Base-by-base conservation (phyloP, 2,329 filamentous ascomycete species). In the Fusarium bactridioides region DNA sequence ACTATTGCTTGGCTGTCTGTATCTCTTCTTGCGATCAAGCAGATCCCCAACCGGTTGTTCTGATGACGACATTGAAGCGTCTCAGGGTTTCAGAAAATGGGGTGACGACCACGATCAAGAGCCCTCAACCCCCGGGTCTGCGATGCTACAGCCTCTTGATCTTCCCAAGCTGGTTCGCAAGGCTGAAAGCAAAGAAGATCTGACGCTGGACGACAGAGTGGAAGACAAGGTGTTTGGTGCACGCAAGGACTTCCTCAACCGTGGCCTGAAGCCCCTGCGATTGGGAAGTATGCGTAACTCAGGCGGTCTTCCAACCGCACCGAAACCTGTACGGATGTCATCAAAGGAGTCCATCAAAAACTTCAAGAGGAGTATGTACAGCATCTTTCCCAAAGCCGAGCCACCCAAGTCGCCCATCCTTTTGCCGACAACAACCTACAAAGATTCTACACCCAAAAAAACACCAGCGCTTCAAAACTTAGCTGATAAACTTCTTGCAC, bases 11-110 rank as follows among this genome's bases (percentile, higher is more conserved):
- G 89, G 90, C 8, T 87, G 90, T 21, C 84, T 93, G 29, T 91
- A 93, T 74, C 82, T 93, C 13, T 91, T 92, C 74, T 84, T 93
- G 55, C 87, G 91, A 71, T 89, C 90, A 7, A 91, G 89, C 71
- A 88, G 86, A 19, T 84, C 87, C 18, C 87, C 87, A 31, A 88
- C 90, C 56, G 86, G 80, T 61, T 82, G 83, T 74, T 82, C 83
- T 54, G 82, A 84, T 80, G 64, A 65, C 27, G 57, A 66, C 25
- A 70, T 59, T 29, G 64, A 51, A 51, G 58, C 54, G 27, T 41
- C 45, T 33, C 66, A 54, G 37, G 47, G 48, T n/a, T 70, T 64
- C 67, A 75, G 67, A 67, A 70, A 57, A 70, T 70, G 61, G 63
- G 57, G 27, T n/a, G 63, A 59, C 50, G 71, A 27, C 54, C 66